These are phyloP conservation scores for Mortierella sp. DNA, from an alignment of 371 early-diverging fungal species.

Conservation along the genomic window DNA sequence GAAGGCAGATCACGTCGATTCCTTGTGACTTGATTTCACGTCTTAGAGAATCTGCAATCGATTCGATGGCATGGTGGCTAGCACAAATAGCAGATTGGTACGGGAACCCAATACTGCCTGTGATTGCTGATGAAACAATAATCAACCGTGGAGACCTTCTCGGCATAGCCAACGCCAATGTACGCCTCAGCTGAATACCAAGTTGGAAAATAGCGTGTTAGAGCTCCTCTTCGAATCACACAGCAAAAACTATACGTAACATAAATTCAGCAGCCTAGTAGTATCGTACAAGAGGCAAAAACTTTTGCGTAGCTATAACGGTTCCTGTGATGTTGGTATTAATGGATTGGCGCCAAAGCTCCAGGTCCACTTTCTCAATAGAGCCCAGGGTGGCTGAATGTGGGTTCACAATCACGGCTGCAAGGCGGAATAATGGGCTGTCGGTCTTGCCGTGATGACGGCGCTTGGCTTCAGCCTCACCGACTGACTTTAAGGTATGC, in stretches of 20 bases:
- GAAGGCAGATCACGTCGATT: constrained; percentile 42
- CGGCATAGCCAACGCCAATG: constrained; percentile 29
- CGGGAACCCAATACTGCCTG: constrained; percentile 40
- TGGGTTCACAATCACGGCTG: constrained; percentile 40
- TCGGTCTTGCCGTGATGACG: constrained; percentile 35
- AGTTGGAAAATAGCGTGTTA: too few species aligned
- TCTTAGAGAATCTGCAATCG: constrained; percentile 53
- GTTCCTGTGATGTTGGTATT: constrained; percentile 38
- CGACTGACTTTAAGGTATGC: constrained; percentile 14
- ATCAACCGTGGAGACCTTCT: constrained; percentile 39
- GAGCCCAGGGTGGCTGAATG: constrained; percentile 13
- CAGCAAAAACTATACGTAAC: too few species aligned
- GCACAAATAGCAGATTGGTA: constrained; percentile 42
- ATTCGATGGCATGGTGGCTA: constrained; percentile 46
- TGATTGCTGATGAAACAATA: constrained; percentile 33
- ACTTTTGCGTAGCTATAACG: constrained; percentile 35
- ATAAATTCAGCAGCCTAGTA: too few species aligned
- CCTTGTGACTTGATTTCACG: constrained; percentile 41
- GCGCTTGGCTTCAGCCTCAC: constrained; percentile 29
- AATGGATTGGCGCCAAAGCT: constrained; percentile 33
- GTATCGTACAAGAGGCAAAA: constrained; percentile 31
- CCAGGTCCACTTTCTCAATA: constrained; percentile 42
- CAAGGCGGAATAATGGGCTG: constrained; percentile 32
- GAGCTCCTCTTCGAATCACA: too few species aligned
- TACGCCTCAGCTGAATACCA: constrained; percentile 30